Evolutionary conservation across 495 filamentous ascomycete species (phyloP), one percentile per base, ranked within the genome.

Genomic region (Trypethelium eluteriae): DNA sequence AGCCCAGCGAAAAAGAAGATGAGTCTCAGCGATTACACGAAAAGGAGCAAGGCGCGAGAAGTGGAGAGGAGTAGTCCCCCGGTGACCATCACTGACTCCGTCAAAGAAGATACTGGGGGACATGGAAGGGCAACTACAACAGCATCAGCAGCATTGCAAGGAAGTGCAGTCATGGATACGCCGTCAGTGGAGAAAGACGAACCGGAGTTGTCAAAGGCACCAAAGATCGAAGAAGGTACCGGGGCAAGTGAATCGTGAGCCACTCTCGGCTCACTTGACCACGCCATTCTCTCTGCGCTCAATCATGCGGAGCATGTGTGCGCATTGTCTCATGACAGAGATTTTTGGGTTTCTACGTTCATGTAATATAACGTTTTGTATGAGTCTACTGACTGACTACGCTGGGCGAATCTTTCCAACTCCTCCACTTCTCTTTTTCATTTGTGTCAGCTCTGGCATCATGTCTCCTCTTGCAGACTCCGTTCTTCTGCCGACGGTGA

Each of bases 11-110:
- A 85, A 44, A 83, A 79, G 76, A 92, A 90, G 78, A 87, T 92
- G 46, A 92, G 86, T 69, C 72, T 91, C n/a, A 87, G 87, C 74
- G 88, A 90, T 71, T 92, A 90, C 66, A 83, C 81, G 64, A 83
- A 80, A 68, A 75, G 81, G 66, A 82, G 77, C 71, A 81, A 81
- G 50, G 64, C 61, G 16, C 39, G 39, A 16, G 39, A 65, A 53
- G 46, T 59, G 53, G 53, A 59, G 32, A 34, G 53, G 32, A 59
- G 53, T 18, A 59, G 53, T 36, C 53, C 53, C 7, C 53, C 53
- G 5, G 53, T 59, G 18, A 36, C 53, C 53, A 59, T 59, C 32
- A 18, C 53, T 6, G 53, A 59, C 3, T 34, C 53, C 14, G 32
- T 10, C 32, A 59, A 36, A 59, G 53, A 59, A 3, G 53, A 59